phyloP scores from a whole-genome alignment of 108 stramenopile genomes.

The Pseudonitzschia delicatissima region DNA sequence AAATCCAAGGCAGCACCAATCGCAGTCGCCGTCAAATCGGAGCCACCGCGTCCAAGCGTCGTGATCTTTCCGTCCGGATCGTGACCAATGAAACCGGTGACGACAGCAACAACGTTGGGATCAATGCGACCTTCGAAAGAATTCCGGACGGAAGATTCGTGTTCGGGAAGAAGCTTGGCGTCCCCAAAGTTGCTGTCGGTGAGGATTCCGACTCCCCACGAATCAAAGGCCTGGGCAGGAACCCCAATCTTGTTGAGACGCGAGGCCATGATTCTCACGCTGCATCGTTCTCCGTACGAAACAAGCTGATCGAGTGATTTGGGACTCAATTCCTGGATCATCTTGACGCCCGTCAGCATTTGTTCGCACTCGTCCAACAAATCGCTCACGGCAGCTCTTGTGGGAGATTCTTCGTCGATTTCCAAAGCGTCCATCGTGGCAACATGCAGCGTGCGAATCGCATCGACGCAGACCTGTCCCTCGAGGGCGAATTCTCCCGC shows the following conservation, averaged over 20 bases:
- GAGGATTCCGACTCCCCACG: constrained; percentile 91
- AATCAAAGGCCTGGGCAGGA: constrained; percentile 91
- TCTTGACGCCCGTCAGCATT: constrained; percentile 87
- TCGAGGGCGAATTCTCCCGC: constrained; percentile 95
- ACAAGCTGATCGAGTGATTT: constrained; percentile 90
- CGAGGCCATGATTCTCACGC: constrained; percentile 90
- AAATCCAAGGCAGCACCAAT: constrained; percentile 79
- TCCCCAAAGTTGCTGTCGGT: constrained; percentile 91
- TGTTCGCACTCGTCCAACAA: constrained; percentile 87
- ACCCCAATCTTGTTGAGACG: constrained; percentile 92
- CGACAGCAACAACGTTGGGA: constrained; percentile 87
- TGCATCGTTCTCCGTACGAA: constrained; percentile 91
- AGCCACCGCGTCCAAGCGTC: constrained; percentile 93
- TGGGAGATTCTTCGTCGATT: constrained; percentile 41
- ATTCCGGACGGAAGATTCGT: constrained; percentile 54
- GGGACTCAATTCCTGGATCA: constrained; percentile 89
- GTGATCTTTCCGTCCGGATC: constrained; percentile 85
- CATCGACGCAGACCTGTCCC: constrained; percentile 87
- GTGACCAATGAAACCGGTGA: constrained; percentile 96
- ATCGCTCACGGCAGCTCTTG: constrained; percentile 54
- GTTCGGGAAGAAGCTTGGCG: constrained; percentile 71
- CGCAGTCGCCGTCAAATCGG: constrained; percentile 93
- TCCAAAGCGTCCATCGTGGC: constrained; percentile 75
- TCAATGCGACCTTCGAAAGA: constrained; percentile 69
- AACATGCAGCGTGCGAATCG: constrained; percentile 85